Base-by-base conservation (phyloP, 768 basidiomycete genomes). In the Tephrocybe sp. region DNA sequence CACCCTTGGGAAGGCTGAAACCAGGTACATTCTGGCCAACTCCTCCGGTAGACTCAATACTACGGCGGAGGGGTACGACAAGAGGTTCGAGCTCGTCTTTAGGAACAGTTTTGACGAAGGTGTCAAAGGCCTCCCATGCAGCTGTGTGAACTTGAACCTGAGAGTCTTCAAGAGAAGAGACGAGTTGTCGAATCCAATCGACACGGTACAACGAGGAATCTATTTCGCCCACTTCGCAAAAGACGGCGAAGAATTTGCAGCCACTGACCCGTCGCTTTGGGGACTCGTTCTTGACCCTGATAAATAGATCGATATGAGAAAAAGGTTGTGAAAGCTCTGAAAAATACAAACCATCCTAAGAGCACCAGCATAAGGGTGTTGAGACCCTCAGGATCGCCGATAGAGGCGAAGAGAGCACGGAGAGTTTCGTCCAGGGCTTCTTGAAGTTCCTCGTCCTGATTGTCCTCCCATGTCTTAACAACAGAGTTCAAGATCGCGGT, bases 1-100 rank as follows among this genome's bases (percentile, higher is more conserved):
- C 63, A 70, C 93, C 94, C 66, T 93, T 95, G 12, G 82, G 78
- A 11, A 89, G 72, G 49, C 83, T 85, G 77, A 96, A 94, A 3
- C 97, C 95, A 6, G 92, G 87, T 4, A 98, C 91, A 5, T 70
- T 71, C 16, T 75, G 73, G 3, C 92, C 92, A 0, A 89, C 88
- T 0, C 82, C 79, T 6, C 92, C 92, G 0, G 87, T 85, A 7
- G 82, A 77, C 66, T 98, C 97, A 62, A 98, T 89, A 1, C 87
- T 88, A 32, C 93, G 75, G 13, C 93, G 85, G 2, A 98, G 79
- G 4, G 95, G 86, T 0, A 96, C 88, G 11, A 98, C 92, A 20
- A 98, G 73, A 2, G 87, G 82, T 61, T 98, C 94, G 34, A 95
- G 73, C 57, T 98, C 94, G 57, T 96, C 93, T 70, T 98, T 98